Evolutionary conservation across 495 filamentous ascomycete species (phyloP).

Genomic region (Thozetella sp.): DNA sequence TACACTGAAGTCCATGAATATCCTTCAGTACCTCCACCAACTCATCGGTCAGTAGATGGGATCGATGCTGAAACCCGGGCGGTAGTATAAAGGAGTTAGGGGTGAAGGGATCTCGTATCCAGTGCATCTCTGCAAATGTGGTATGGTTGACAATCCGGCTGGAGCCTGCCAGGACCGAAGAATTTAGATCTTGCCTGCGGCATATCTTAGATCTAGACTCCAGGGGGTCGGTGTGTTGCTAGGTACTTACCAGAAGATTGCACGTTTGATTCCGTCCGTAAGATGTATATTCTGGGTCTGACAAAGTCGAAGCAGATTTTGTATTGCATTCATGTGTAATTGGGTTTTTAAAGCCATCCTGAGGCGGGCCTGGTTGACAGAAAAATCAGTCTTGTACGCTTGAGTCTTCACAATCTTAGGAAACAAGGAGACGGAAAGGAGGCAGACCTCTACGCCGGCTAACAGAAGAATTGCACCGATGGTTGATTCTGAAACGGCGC

Average conservation of each 20-base stretch:
- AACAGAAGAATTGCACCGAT: too few relatives aligned
- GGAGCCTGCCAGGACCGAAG: constrained; percentile 32
- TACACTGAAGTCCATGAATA: constrained; percentile 35
- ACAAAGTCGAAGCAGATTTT: constrained; percentile 22
- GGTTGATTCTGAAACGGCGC: too few relatives aligned
- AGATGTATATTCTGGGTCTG: constrained; percentile 22
- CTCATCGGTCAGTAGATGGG: constrained; percentile 19
- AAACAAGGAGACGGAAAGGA: too few relatives aligned
- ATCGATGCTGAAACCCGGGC: constrained; percentile 24
- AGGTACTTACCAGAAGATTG: constrained; percentile 34
- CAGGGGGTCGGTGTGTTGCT: not conserved
- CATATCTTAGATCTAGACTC: not conserved
- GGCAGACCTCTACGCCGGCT: too few relatives aligned
- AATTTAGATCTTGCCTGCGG: constrained; percentile 37
- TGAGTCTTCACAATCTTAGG: too few relatives aligned
- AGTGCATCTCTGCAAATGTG: constrained; percentile 36
- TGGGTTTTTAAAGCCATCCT: constrained; percentile 28
- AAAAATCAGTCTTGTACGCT: too few relatives aligned
- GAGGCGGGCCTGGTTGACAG: constrained; percentile 37
- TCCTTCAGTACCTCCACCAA: constrained; percentile 36
- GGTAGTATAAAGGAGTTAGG: constrained; percentile 23
- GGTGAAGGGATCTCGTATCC: constrained; percentile 31
- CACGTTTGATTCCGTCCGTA: constrained; percentile 36
- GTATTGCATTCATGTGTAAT: constrained; percentile 36
- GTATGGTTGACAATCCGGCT: constrained; percentile 32